phyloP scores from a whole-genome alignment of 805 yeast species.

The Wickerhamiella sorbophila region DNA sequence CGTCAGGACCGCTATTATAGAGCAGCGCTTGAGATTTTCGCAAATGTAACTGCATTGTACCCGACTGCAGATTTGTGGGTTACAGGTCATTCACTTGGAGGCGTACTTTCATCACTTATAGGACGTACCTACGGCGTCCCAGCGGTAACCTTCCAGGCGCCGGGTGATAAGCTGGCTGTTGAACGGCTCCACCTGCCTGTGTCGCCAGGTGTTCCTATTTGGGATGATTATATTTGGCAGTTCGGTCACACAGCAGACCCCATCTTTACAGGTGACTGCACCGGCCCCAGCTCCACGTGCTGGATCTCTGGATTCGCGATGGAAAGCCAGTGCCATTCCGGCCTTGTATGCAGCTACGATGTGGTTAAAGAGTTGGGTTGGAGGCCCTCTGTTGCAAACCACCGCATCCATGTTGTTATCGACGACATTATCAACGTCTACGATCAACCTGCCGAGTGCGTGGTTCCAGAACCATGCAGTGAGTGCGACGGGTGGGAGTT shows the following conservation, averaged over 20 bases:
- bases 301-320: constrained; percentile 89
- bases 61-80: constrained; percentile 71
- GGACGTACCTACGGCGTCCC: constrained; percentile 89
- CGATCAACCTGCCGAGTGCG: constrained; percentile 65
- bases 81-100: constrained; percentile 93
- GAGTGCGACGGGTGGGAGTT: constrained; percentile 88
- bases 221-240: constrained; percentile 81
- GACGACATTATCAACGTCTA: constrained; percentile 61
- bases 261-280: constrained; percentile 89
- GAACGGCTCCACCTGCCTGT: constrained; percentile 74
- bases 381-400: constrained; percentile 78
- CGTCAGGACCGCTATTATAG: constrained; percentile 70
- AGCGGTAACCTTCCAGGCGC: constrained; percentile 80
- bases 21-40: constrained; percentile 62
- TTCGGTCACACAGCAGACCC: constrained; percentile 97
- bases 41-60: constrained; percentile 51
- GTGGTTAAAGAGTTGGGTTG: constrained; percentile 82
- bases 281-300: constrained; percentile 82
- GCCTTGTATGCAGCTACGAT: constrained; percentile 75
- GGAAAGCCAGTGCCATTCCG: constrained; percentile 93
- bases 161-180: constrained; percentile 79
- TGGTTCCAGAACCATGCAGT: constrained; percentile 52
- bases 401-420: constrained; percentile 79
- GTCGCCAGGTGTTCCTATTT: constrained; percentile 77
- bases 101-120: constrained; percentile 62